Base-by-base conservation (phyloP, 2,329 filamentous ascomycete genomes). In the Ophiocordyceps robertsii region DNA sequence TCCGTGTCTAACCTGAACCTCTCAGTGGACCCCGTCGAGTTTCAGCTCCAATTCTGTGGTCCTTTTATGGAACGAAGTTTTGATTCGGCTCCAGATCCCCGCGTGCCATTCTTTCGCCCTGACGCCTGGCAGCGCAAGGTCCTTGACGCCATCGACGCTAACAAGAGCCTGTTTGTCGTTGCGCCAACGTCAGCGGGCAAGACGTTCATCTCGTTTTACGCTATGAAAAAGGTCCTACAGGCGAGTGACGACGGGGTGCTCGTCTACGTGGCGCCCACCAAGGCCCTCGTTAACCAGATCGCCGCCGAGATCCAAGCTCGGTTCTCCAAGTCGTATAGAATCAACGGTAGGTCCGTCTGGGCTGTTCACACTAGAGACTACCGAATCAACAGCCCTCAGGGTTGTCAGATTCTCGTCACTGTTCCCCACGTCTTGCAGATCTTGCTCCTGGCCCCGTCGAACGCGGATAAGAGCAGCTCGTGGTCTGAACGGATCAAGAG, bases 201-300 rank as follows among this genome's bases (percentile, higher is more conserved):
- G 58, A 90, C 84, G 0, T 90, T 89, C 57, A 89, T 89, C 45
- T 82, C 77, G 1, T 90, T 89, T 58, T 88, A 90, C 51, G 84
- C 84, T 2, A 90, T 89, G 80, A 81, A 83, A 53, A 79, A 84
- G 53, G 66, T 88, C 1, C 64, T 90, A 10, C 69, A 82, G 53
- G 70, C 71, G 4, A 76, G 75, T 47, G 74, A 89, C 46, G 75
- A 86, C 39, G 78, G 75, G 3, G 71, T 89, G 3, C 61, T 90
- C 7, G 80, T 89, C 0, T 90, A 89, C 49, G 80, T 90, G 6
- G 84, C 83, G 0, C 84, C 84, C 0, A 89, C 84, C 0, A 90
- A 90, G 54, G 83, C 85, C 4, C 66, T 90, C 11, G 83, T 89
- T 45, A 89, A 89, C 55, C 84, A 90, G 57, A 88, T 90, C 49